Evolutionary conservation across 306 rosid species (phyloP).

Genomic region (Inga laurina): DNA sequence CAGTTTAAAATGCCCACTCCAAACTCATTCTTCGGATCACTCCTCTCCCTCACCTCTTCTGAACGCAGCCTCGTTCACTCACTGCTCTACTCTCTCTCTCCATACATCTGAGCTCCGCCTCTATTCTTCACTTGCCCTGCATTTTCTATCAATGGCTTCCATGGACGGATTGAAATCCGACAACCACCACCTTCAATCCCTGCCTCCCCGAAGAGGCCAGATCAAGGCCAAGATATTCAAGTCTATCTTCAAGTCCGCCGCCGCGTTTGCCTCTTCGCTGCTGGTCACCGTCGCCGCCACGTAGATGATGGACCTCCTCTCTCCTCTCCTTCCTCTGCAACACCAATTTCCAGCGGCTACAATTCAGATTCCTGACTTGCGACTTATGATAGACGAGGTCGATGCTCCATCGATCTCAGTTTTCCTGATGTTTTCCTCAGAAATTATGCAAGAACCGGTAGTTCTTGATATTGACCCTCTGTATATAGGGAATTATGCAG

Average conservation of each 20-base stretch:
- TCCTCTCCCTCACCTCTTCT: not conserved
- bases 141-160: not conserved
- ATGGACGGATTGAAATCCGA: not conserved
- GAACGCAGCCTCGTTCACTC: not conserved
- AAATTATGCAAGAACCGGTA: not conserved
- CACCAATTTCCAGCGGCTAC: slow-evolving; percentile 33
- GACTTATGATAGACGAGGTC: not conserved
- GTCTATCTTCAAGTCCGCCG: slow-evolving; percentile 3
- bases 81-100: not conserved
- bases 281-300: not conserved
- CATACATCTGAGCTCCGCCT: not conserved
- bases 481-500: not conserved
- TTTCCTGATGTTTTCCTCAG: not conserved
- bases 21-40: not conserved
- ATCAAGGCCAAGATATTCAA: slow-evolving; percentile 44
- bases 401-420: not conserved
- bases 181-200: not conserved
- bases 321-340: slow-evolving; percentile 32
- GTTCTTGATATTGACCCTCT: not conserved
- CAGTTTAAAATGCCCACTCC: not conserved
- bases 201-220: slow-evolving; percentile 42
- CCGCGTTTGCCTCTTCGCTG: not conserved
- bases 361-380: not conserved
- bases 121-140: not conserved
- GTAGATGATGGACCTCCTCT: slow-evolving; percentile 1